Percentiles rank a stretch among this genome's conserved stretches.
These are phyloP conservation scores for Talaromyces sp. DNA, from an alignment of 2,329 filamentous ascomycete genomes.

Conservation along the genomic window DNA sequence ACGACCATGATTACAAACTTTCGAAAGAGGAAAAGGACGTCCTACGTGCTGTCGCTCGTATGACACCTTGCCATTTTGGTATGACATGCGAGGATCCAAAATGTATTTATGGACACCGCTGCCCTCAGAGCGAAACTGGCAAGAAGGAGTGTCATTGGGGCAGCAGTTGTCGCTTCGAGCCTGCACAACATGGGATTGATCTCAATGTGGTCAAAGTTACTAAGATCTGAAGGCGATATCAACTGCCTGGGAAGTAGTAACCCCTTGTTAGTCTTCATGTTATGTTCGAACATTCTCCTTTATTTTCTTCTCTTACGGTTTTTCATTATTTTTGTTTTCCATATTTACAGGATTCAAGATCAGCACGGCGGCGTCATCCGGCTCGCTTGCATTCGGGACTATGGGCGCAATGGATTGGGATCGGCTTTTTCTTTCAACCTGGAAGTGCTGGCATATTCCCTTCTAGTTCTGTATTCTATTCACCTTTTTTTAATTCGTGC, in stretches of 20 bases:
- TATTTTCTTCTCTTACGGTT: not conserved
- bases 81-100: constrained; percentile 55
- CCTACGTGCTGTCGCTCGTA: constrained; percentile 58
- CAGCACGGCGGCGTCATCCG: constrained; percentile 12
- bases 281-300: not conserved
- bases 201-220: constrained; percentile 53
- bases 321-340: constrained; percentile 2
- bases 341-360: constrained; percentile 8
- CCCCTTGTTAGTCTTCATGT: not conserved
- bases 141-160: constrained; percentile 56
- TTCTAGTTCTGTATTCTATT: constrained; percentile 14
- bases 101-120: constrained; percentile 63
- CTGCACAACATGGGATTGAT: constrained; percentile 57
- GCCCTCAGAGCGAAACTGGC: constrained; percentile 52
- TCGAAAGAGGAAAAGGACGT: constrained; percentile 52
- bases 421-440: constrained; percentile 12
- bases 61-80: constrained; percentile 60
- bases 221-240: constrained; percentile 26
- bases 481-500: not conserved
- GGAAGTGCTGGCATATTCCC: constrained; percentile 18
- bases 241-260: not conserved
- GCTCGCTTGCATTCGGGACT: constrained; percentile 14
- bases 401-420: constrained; percentile 16
- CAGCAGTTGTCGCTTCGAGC: constrained; percentile 56
- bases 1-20: constrained; percentile 54